Base-by-base conservation (phyloP, 495 filamentous ascomycete genomes). In the Penicillium ochrochloron region DNA sequence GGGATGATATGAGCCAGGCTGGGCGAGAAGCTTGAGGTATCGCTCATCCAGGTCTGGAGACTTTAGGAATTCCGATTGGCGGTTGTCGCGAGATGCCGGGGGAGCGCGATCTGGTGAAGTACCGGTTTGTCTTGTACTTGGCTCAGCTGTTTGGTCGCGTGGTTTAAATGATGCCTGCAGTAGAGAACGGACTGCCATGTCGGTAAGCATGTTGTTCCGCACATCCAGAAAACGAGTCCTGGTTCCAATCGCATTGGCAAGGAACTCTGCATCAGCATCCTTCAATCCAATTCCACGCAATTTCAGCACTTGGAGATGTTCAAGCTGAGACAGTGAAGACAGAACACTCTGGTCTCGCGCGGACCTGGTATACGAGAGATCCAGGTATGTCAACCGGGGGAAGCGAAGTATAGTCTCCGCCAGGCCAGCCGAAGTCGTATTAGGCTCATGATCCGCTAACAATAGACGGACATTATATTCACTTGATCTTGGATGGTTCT, bases 191-290 rank as follows among this genome's bases (percentile, higher is more conserved):
- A 86, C 75, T 59, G 83, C 80, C 69, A 76, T 73, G 59, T 89
- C 86, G 5, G 85, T 86, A 34, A 90, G 78, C 35, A 73, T 63
- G 64, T 90, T 90, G 35, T 86, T 75, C 21, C 86, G 80, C 39
- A 90, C 48, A 70, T 90, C 88, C 27, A 90, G 70, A 66, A 80
- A 85, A 29, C 87, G 77, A 25, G 89, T 80, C 42, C 78, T 75
- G 14, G 71, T 74, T 3, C 80, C 77, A 56, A 90, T 83, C 3
- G 82, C 78, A 64, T 80, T 75, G 14, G 84, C 84, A 29, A 90
- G 67, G 34, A 81, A 75, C 41, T 82, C 80, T 15, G 86, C 75
- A 61, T 88, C 83, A 4, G 72, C 69, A 63, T 89, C 86, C 59
- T 76, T 84, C 31, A 90, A 67, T 9, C 85, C 82, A 23, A 88